Base-by-base conservation (phyloP, 192 early-diverging fungal species). In the Dissophora ornata region DNA sequence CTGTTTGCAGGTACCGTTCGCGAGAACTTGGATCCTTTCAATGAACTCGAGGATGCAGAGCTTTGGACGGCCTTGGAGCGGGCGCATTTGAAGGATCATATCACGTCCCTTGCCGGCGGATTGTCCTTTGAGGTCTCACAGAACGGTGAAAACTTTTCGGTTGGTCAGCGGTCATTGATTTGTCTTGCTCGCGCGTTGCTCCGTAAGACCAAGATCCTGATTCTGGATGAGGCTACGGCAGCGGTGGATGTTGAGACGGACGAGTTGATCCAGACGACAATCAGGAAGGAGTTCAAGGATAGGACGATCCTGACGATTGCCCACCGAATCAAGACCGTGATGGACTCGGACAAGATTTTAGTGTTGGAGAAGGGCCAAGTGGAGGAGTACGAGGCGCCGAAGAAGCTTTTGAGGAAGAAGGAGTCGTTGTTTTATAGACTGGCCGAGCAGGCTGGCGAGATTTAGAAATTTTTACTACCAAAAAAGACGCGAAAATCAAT, bases 231-330 rank as follows among this genome's bases (percentile, higher is more conserved):
- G 38, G 73, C 80, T 4, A 82, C 81, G 1, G 74, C 85, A 6
- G 79, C 77, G 55, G 90, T 97, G 0, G 96, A 98, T 74, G 88
- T 90, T 58, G 83, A 87, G 48, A 96, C 93, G 0, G 96, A 98
- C 62, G n/a, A n/a, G n/a, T n/a, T n/a, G n/a, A n/a, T n/a, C n/a
- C n/a, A n/a, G n/a, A n/a, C n/a, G n/a, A n/a, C 95, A 0, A 95
- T 98, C 48, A 84, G 90, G 26, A 80, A 86, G 12, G 83, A 87
- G 53, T 93, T 96, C 80, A 84, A 80, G 18, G 80, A 90, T 32
- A 84, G 86, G 21, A 97, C 97, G 4, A 78, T 97, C 48, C 69
- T 98, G 29, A 91, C 89, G 60, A 94, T 98, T 71, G 97, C 96
- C 3, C 96, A 98, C 61, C 86, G n/a, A n/a, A n/a, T n/a, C n/a